Conservation (phyloP, 345 rosid species). For the Raphanus raphanistrum region DNA sequence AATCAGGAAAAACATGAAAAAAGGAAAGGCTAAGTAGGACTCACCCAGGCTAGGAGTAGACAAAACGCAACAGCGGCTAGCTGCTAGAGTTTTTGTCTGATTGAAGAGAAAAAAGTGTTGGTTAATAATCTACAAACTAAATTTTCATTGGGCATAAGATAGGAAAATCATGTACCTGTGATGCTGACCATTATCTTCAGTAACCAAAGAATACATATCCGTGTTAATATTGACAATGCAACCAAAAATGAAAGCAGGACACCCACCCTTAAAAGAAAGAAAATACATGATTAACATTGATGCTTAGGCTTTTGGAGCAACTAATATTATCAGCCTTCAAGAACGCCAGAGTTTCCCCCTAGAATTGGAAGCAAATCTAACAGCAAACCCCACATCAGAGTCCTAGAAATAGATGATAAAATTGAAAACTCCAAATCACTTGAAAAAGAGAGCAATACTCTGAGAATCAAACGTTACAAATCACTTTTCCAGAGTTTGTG, state of each 20-base stretch:
- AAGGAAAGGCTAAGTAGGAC: constrained; percentile 26
- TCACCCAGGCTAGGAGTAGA: constrained; percentile 77
- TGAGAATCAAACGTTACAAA: neutral
- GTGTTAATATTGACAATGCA: constrained; percentile 59
- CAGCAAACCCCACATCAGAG: constrained; percentile 85
- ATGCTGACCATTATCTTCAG: constrained; percentile 85
- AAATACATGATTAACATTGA: neutral
- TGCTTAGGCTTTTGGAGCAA: neutral
- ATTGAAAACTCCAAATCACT: constrained; percentile 22
- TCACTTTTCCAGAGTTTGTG: neutral
- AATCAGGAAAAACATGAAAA: constrained; percentile 1
- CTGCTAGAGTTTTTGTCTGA: constrained; percentile 74
- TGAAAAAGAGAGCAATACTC: neutral
- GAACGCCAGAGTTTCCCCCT: constrained; percentile 69
- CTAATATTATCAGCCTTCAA: constrained; percentile 44
- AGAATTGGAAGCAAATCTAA: constrained; percentile 90
- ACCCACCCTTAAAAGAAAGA: constrained; percentile 50
- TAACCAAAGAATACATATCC: constrained; percentile 77
- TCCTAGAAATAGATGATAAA: constrained; percentile 48
- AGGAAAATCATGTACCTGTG: constrained; percentile 50
- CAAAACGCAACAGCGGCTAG: constrained; percentile 75
- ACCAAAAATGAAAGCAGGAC: constrained; percentile 68
- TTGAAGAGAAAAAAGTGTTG: constrained; percentile 25
- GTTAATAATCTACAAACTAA: constrained; percentile 1
- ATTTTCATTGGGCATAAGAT: constrained; percentile 10